A percentile compares a stretch with the other conserved stretches of the same genome.
Conservation (phyloP, 768 basidiomycete species). For the Agrocybe praecox region DNA sequence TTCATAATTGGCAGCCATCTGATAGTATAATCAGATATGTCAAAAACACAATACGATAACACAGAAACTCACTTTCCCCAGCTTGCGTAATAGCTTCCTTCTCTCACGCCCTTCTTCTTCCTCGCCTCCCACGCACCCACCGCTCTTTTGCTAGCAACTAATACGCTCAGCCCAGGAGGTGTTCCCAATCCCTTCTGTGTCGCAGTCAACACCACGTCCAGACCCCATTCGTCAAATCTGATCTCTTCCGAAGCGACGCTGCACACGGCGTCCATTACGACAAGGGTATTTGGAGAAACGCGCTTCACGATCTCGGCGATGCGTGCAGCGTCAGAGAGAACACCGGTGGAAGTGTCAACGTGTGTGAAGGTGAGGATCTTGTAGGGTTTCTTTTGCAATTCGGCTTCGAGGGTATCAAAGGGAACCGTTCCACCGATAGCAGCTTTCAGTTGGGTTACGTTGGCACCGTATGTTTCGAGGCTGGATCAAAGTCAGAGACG, state of each 20-base stretch:
- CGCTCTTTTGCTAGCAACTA: constrained; percentile 81
- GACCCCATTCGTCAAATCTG: constrained; percentile 88
- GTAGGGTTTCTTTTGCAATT: constrained; percentile 79
- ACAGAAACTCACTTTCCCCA: constrained; percentile 48
- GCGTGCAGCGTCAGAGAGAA: constrained; percentile 80
- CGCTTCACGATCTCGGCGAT: constrained; percentile 73
- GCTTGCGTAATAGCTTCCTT: constrained; percentile 74
- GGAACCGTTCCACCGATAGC: constrained; percentile 79
- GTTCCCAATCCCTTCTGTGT: constrained; percentile 92
- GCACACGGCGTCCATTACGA: constrained; percentile 92
- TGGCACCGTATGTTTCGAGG: constrained; percentile 85
- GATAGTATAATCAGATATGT: neutral
- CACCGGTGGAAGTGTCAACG: constrained; percentile 89
- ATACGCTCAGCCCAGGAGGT: constrained; percentile 90
- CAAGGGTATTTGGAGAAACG: constrained; percentile 86
- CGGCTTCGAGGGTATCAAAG: constrained; percentile 59
- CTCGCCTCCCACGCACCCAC: constrained; percentile 54
- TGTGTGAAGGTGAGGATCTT: constrained; percentile 93
- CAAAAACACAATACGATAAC: neutral
- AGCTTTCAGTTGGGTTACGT: constrained; percentile 83
- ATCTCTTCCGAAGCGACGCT: constrained; percentile 97
- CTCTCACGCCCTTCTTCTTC: constrained; percentile 21
- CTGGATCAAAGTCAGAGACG: constrained; percentile 35
- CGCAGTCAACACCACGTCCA: constrained; percentile 87
- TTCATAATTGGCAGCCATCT: constrained; percentile 95